phyloP scores from a whole-genome alignment of 805 yeast genomes.

The Teunomyces funiuensis region DNA sequence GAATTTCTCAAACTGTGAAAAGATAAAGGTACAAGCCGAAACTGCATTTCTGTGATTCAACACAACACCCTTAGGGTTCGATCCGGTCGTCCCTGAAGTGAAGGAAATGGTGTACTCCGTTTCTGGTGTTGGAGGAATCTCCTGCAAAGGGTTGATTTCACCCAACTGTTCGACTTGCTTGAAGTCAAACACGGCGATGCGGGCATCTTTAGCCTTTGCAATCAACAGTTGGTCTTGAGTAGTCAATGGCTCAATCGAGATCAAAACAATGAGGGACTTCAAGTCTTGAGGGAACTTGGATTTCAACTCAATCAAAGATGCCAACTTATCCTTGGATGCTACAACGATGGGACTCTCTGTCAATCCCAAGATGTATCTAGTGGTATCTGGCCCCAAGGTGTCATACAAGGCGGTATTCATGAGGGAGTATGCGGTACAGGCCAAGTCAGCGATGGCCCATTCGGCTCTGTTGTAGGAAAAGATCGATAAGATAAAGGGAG shows the following conservation, averaged over 20 bases:
- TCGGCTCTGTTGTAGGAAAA: constrained; percentile 61
- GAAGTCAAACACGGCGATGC: constrained; percentile 24
- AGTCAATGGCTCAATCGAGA: constrained; percentile 34
- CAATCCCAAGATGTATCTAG: constrained; percentile 59
- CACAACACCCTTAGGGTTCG: constrained; percentile 72
- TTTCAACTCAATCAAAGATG: constrained; percentile 29
- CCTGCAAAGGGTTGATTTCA: constrained; percentile 30
- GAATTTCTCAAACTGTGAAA: constrained; percentile 11
- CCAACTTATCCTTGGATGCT: constrained; percentile 34
- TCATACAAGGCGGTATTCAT: constrained; percentile 26
- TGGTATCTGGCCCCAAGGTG: constrained; percentile 51
- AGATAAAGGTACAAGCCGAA: constrained; percentile 14
- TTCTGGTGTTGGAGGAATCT: constrained; percentile 32
- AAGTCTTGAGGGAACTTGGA: constrained; percentile 22
- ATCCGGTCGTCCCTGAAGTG: constrained; percentile 69
- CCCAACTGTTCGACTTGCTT: constrained; percentile 35
- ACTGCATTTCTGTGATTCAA: constrained; percentile 30
- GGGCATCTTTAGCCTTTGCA: constrained; percentile 16
- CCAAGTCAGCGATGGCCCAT: constrained; percentile 71
- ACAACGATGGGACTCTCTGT: constrained; percentile 57
- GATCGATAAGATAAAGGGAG: constrained; percentile 52
- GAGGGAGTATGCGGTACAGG: constrained; percentile 52
- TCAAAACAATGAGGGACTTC: constrained; percentile 30
- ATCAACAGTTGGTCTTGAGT: constrained; percentile 12
- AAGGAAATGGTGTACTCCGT: constrained; percentile 42